A percentile compares a stretch with the other conserved stretches of the same genome.
Conservation (phyloP, 345 rosid species). For the Hibiscus tridactylites region DNA sequence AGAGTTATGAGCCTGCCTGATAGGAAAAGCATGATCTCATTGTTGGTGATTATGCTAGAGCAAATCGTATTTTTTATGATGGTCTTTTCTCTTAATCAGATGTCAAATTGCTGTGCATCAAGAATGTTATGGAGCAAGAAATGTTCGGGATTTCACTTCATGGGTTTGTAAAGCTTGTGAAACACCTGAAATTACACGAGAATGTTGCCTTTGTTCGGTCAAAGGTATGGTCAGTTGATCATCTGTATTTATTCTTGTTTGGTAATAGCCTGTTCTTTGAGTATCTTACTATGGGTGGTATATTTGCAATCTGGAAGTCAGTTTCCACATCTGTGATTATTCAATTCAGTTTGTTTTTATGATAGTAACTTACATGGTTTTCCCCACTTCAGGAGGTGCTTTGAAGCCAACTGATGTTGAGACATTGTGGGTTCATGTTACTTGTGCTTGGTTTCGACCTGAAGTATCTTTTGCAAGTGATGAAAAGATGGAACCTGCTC, state of each 20-base stretch:
- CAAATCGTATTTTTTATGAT: conserved; percentile 1
- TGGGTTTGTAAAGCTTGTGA: conserved; percentile 99
- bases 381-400: conserved; percentile 61
- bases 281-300: neutral
- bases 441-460: conserved; percentile 99
- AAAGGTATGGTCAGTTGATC: conserved; percentile 42
- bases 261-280: neutral
- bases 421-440: conserved; percentile 95
- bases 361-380: neutral
- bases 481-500: conserved; percentile 98
- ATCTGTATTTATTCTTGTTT: neutral
- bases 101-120: conserved; percentile 99
- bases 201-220: conserved; percentile 97
- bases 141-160: conserved; percentile 84
- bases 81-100: conserved; percentile 29
- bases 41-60: neutral
- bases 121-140: conserved; percentile 95
- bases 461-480: conserved; percentile 96
- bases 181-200: conserved; percentile 77
- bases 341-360: neutral
- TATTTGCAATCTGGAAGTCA: neutral
- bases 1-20: neutral
- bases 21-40: neutral
- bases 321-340: neutral
- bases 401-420: conserved; percentile 94